These are phyloP conservation scores for Salix viminalis DNA, from an alignment of 345 rosid species.

Conservation along the genomic window DNA sequence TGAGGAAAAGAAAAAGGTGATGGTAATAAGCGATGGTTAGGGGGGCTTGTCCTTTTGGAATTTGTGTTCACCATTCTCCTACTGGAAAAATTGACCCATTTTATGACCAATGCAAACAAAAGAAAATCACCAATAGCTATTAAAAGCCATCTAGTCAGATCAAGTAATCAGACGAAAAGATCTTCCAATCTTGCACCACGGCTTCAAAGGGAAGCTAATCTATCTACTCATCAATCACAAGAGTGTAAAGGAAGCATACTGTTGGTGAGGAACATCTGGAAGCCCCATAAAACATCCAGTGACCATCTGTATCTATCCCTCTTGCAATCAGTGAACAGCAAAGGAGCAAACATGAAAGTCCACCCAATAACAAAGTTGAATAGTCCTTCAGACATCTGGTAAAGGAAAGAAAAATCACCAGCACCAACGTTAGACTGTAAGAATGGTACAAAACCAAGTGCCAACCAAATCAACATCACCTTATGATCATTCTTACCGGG, in stretches of 20 bases:
- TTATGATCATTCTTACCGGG: constrained; percentile 51
- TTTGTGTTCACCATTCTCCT: not conserved
- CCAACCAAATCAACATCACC: not conserved
- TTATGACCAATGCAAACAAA: not conserved
- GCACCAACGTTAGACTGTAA: not conserved
- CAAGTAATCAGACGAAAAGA: not conserved
- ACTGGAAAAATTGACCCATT: not conserved
- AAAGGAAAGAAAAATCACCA: not conserved
- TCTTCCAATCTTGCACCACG: not conserved
- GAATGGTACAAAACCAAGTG: not conserved
- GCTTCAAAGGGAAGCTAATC: not conserved
- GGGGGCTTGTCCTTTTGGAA: not conserved
- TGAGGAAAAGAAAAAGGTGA: not conserved
- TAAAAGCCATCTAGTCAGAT: not conserved
- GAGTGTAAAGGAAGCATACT: constrained; percentile 40
- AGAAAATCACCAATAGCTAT: not conserved
- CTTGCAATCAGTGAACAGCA: constrained; percentile 74
- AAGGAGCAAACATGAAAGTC: constrained; percentile 97
- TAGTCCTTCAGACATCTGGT: constrained; percentile 81
- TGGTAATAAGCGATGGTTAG: not conserved
- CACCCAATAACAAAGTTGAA: constrained; percentile 94
- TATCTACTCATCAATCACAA: not conserved
- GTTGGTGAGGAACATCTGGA: constrained; percentile 97
- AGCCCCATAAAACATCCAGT: constrained; percentile 70
- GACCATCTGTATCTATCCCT: constrained; percentile 75